Evolutionary conservation across 192 early-diverging fungal genomes (phyloP).

Genomic region (Coemansia interrupta): DNA sequence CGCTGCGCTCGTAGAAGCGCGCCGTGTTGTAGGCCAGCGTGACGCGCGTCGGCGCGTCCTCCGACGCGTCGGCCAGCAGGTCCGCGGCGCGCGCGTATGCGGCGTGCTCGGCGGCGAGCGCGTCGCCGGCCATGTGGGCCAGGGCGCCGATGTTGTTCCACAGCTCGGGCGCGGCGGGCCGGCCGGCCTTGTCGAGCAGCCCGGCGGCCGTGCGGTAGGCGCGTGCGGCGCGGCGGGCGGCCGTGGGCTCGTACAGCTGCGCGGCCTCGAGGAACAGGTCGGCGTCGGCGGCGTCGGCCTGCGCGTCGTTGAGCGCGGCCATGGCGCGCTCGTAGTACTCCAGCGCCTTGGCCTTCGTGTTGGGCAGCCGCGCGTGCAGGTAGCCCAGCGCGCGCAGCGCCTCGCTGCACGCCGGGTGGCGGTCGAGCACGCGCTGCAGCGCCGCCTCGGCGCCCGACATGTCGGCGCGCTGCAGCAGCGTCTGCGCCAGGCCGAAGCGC

Average conservation of each 20-base stretch:
- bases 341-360: conserved; percentile 63
- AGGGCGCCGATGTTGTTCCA: conserved; percentile 86
- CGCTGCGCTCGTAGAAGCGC: conserved; percentile 62
- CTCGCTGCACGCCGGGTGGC: conserved; percentile 63
- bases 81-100: conserved; percentile 13
- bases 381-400: conserved; percentile 61
- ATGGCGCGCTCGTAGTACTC: conserved; percentile 64
- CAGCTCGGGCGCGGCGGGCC: conserved; percentile 59
- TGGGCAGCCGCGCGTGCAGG: conserved; percentile 59
- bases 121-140: conserved; percentile 59
- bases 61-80: neutral
- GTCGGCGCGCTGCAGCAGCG: conserved; percentile 56
- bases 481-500: conserved; percentile 76
- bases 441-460: conserved; percentile 47
- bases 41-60: conserved; percentile 15
- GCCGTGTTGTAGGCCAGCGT: conserved; percentile 77
- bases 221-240: conserved; percentile 45
- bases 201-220: conserved; percentile 39
- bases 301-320: conserved; percentile 38
- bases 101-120: conserved; percentile 7
- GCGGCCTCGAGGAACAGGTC: conserved; percentile 64
- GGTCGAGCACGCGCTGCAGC: conserved; percentile 59
- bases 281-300: conserved; percentile 47
- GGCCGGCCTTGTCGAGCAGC: conserved; percentile 22
- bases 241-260: conserved; percentile 60